These are phyloP conservation scores for Citrus inodora DNA, from an alignment of 345 rosid species.

Conservation along the genomic window DNA sequence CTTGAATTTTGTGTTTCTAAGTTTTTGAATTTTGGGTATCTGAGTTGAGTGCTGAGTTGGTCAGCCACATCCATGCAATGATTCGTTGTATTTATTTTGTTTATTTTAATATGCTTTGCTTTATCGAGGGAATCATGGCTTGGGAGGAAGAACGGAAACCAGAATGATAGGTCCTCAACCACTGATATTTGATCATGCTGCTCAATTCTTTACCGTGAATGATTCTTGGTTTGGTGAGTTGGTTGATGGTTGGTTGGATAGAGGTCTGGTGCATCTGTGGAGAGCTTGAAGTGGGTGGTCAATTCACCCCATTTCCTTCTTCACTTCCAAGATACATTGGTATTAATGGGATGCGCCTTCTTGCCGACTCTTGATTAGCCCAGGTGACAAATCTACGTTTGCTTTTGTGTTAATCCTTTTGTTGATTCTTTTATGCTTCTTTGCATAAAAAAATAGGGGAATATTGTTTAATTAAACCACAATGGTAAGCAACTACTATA, in stretches of 20 bases:
- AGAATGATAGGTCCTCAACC: slow-evolving; percentile 59
- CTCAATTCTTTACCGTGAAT: slow-evolving; percentile 77
- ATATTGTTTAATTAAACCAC: background rate
- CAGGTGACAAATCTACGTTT: slow-evolving; percentile 36
- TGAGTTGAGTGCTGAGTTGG: background rate
- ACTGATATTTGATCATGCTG: slow-evolving; percentile 78
- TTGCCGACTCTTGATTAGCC: slow-evolving; percentile 68
- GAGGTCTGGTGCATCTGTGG: slow-evolving; percentile 73
- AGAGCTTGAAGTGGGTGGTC: slow-evolving; percentile 73
- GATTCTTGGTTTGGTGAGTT: slow-evolving; percentile 59
- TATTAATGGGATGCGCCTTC: slow-evolving; percentile 75
- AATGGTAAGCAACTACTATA: background rate
- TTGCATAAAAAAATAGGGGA: background rate
- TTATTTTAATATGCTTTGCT: background rate
- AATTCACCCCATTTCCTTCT: slow-evolving; percentile 56
- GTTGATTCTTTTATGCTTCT: background rate
- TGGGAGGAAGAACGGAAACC: slow-evolving; percentile 95
- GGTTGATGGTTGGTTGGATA: slow-evolving; percentile 68
- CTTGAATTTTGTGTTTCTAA: too few species aligned
- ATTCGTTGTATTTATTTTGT: too few species aligned
- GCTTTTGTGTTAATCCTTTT: background rate
- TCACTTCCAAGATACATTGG: slow-evolving; percentile 67
- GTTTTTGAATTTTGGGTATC: too few species aligned
- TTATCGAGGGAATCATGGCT: slow-evolving; percentile 74
- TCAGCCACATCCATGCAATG: background rate